Percentiles rank a stretch among this genome's conserved stretches.
Evolutionary conservation across 192 early-diverging fungal species (phyloP).

Genomic region (Pilaira anomala): DNA sequence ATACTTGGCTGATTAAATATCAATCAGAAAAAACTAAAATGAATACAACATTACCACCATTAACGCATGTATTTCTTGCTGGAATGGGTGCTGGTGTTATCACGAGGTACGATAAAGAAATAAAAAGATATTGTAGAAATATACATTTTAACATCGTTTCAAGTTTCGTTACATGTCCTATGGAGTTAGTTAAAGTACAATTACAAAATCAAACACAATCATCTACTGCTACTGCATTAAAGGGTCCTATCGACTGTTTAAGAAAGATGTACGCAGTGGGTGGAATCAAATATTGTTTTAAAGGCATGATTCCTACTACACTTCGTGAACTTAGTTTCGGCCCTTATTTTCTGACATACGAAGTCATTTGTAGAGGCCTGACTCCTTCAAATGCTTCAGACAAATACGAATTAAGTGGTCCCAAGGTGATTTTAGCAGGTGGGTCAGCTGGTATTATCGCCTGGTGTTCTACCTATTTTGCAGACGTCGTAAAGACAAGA

Average conservation of each 20-base stretch:
- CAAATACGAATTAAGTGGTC: constrained; percentile 39
- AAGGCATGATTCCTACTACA: constrained; percentile 45
- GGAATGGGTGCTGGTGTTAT: constrained; percentile 51
- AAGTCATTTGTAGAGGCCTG: constrained; percentile 42
- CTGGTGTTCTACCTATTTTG: constrained; percentile 55
- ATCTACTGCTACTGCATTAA: constrained; percentile 23
- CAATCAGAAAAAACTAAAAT: constrained; percentile 33
- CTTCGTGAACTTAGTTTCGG: constrained; percentile 54
- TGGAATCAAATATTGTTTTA: constrained; percentile 52
- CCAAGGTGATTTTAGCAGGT: constrained; percentile 50
- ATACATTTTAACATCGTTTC: too few species aligned
- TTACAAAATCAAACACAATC: constrained; percentile 49
- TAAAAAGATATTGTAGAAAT: neutral
- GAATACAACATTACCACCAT: constrained; percentile 31
- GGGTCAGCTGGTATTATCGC: constrained; percentile 55
- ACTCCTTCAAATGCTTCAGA: constrained; percentile 12
- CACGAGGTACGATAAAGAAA: constrained; percentile 43
- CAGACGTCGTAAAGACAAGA: constrained; percentile 59
- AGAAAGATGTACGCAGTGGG: constrained; percentile 42
- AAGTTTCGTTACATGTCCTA: constrained; percentile 57
- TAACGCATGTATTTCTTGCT: constrained; percentile 49
- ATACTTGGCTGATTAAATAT: constrained; percentile 47
- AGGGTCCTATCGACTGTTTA: constrained; percentile 52
- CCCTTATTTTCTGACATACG: constrained; percentile 55
- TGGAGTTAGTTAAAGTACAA: constrained; percentile 57